Evolutionary conservation across 1,284 basidiomycete species (phyloP).

Genomic region (Heimioporus punctisporus): DNA sequence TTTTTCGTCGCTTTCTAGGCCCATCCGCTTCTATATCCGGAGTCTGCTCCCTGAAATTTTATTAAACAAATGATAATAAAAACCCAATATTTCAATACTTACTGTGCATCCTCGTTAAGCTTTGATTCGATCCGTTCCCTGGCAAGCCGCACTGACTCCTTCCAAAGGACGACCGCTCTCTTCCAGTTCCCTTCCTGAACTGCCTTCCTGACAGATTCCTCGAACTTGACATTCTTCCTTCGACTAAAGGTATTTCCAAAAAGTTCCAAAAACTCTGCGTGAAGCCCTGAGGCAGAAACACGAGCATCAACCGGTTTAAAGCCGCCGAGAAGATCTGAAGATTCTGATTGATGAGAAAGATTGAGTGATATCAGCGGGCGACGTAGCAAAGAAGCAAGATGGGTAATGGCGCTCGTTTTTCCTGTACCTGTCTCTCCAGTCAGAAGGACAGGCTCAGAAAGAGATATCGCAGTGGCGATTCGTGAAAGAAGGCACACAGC

Average conservation of each 20-base stretch:
- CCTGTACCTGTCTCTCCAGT: slow-evolving; percentile 99
- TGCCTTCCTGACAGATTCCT: slow-evolving; percentile 84
- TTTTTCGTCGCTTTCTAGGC: slow-evolving; percentile 78
- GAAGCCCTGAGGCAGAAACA: slow-evolving; percentile 75
- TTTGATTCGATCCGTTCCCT: slow-evolving; percentile 59
- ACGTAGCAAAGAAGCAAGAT: slow-evolving; percentile 83
- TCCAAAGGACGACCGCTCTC: slow-evolving; percentile 84
- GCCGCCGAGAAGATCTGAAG: slow-evolving; percentile 93
- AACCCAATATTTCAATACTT: slow-evolving; percentile 32
- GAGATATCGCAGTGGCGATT: slow-evolving; percentile 75
- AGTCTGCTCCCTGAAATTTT: slow-evolving; percentile 9
- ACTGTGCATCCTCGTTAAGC: slow-evolving; percentile 43
- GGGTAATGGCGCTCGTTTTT: slow-evolving; percentile 94
- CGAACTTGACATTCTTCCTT: slow-evolving; percentile 89
- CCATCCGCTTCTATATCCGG: slow-evolving; percentile 37
- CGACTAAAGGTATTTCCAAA: slow-evolving; percentile 92
- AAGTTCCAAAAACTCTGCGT: slow-evolving; percentile 80
- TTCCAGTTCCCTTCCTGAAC: slow-evolving; percentile 88
- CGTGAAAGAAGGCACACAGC: slow-evolving; percentile 84
- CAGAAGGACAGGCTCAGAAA: slow-evolving; percentile 86
- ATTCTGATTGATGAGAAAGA: slow-evolving; percentile 96
- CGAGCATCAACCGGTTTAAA: slow-evolving; percentile 94
- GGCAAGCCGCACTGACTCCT: slow-evolving; percentile 74
- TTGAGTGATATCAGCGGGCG: slow-evolving; percentile 90
- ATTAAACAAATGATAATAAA: neutral